These are phyloP conservation scores for Apophysomyces variabilis DNA, from an alignment of 371 early-diverging fungal genomes.

Conservation along the genomic window DNA sequence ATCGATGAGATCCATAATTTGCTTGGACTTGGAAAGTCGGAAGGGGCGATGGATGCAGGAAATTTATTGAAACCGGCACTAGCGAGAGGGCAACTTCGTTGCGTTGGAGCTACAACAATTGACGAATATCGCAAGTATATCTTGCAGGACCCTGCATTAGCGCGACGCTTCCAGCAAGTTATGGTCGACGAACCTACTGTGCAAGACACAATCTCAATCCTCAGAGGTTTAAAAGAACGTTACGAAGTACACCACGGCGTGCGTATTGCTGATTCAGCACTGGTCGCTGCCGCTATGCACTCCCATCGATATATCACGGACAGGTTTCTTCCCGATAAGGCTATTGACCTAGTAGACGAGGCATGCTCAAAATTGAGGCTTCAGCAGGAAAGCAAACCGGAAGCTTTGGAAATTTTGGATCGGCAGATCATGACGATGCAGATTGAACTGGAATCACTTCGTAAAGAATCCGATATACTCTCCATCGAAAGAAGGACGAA, in stretches of 20 bases:
- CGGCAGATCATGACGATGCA: constrained; percentile 76
- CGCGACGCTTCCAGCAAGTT: constrained; percentile 85
- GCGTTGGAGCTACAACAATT: constrained; percentile 90
- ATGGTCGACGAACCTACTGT: constrained; percentile 71
- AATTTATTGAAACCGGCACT: constrained; percentile 90
- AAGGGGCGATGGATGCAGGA: constrained; percentile 79
- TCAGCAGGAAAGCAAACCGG: constrained; percentile 86
- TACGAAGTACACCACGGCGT: constrained; percentile 91
- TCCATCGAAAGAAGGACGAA: constrained; percentile 75
- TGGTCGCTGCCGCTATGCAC: constrained; percentile 80
- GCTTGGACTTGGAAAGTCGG: constrained; percentile 79
- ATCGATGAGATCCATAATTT: constrained; percentile 89
- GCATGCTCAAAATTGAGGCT: constrained; percentile 84
- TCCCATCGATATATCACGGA: constrained; percentile 84
- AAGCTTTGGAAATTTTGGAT: constrained; percentile 74
- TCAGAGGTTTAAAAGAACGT: constrained; percentile 80
- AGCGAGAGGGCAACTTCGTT: constrained; percentile 80
- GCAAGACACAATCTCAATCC: constrained; percentile 85
- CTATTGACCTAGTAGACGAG: constrained; percentile 91
- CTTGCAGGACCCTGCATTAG: constrained; percentile 88
- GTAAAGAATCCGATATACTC: constrained; percentile 73
- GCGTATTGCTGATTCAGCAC: constrained; percentile 80
- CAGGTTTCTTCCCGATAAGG: constrained; percentile 64
- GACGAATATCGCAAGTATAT: constrained; percentile 87
- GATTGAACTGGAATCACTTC: constrained; percentile 76